A percentile compares a stretch with the other conserved stretches of the same genome.
phyloP scores from a whole-genome alignment of 202 grass and related monocot genomes.

The Alloteropsis angusta region DNA sequence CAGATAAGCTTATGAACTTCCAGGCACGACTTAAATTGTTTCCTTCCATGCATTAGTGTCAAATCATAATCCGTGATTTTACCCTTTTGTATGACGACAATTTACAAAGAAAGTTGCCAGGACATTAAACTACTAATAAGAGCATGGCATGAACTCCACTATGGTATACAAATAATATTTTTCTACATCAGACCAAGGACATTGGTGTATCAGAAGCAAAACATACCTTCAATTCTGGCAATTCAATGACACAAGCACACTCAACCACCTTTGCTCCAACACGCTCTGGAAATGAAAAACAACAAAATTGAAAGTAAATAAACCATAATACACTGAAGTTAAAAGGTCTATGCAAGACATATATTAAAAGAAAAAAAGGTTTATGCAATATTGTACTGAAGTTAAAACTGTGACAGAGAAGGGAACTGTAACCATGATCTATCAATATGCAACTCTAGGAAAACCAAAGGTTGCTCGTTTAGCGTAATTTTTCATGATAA shows the following conservation, averaged over 20 bases:
- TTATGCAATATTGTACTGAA: no score
- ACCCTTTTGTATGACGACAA: not conserved
- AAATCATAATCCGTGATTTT: not conserved
- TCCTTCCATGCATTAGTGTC: no score
- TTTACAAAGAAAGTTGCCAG: not conserved
- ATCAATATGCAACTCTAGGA: not conserved
- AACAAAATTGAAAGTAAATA: slow-evolving; percentile 12
- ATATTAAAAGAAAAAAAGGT: not conserved
- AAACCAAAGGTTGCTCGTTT: not conserved
- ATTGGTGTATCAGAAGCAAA: slow-evolving; percentile 1
- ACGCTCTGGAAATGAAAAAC: slow-evolving; percentile 51
- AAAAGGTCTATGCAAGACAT: not conserved
- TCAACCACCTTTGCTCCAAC: slow-evolving; percentile 86
- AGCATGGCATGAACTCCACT: not conserved
- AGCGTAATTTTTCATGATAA: not conserved
- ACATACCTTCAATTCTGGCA: slow-evolving; percentile 77
- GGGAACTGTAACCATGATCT: not conserved
- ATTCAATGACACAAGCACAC: slow-evolving; percentile 93
- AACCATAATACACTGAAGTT: not conserved
- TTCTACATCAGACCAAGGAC: not conserved
- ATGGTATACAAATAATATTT: not conserved
- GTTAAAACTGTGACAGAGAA: not conserved
- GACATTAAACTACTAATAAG: no score
- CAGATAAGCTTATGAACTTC: not conserved
- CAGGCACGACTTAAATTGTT: not conserved